Evolutionary conservation across 2,329 filamentous ascomycete genomes (phyloP).

Genomic region (Seiridium cupressi): DNA sequence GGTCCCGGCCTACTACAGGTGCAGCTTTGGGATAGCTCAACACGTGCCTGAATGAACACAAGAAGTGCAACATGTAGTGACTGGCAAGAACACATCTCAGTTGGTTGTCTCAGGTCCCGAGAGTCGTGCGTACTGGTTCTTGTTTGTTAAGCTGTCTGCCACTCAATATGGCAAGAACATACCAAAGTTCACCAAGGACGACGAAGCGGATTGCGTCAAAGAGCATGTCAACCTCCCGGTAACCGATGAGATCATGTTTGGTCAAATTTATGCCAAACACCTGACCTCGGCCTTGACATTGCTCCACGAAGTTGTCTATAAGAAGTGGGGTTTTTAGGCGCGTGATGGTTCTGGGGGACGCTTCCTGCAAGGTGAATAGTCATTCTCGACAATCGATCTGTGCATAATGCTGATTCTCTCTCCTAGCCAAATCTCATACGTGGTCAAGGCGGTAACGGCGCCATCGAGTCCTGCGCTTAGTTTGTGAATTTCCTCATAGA

Average conservation of each 20-base stretch:
- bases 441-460: constrained; percentile 25
- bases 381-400: not conserved
- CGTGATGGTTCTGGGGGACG: constrained; percentile 29
- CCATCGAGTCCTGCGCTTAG: constrained; percentile 23
- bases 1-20: constrained; percentile 26
- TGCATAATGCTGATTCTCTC: not conserved
- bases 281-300: constrained; percentile 27
- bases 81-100: constrained; percentile 20
- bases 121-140: constrained; percentile 33
- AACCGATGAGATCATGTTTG: constrained; percentile 24
- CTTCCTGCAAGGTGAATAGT: constrained; percentile 28
- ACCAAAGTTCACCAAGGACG: constrained; percentile 29
- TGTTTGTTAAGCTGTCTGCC: constrained; percentile 28
- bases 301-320: constrained; percentile 29
- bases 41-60: constrained; percentile 18
- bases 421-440: constrained; percentile 21
- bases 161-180: constrained; percentile 28
- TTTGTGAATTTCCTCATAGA: constrained; percentile 20
- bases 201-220: constrained; percentile 25
- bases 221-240: constrained; percentile 13
- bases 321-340: constrained; percentile 31
- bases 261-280: constrained; percentile 25
- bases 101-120: constrained; percentile 28
- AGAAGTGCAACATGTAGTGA: constrained; percentile 16
- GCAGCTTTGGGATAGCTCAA: constrained; percentile 37